Conservation (phyloP, 495 filamentous ascomycete species). For the Aspergillus olivimuriae region DNA sequence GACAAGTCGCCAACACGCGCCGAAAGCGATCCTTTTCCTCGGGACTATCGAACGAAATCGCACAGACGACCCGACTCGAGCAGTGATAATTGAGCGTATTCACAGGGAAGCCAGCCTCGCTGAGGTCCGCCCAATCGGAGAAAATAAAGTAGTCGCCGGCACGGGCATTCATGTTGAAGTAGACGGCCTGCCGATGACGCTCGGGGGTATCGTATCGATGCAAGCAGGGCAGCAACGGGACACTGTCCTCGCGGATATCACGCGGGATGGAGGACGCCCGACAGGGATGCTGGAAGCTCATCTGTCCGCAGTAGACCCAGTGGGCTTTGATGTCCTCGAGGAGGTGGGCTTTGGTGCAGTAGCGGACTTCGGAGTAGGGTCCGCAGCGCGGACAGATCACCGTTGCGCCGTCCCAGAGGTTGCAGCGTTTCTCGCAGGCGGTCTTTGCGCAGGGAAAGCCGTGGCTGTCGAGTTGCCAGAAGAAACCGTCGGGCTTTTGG, state of each 20-base stretch:
- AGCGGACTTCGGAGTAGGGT: slow-evolving; percentile 32
- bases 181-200: slow-evolving; percentile 31
- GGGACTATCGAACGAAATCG: slow-evolving; percentile 17
- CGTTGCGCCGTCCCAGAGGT: slow-evolving; percentile 33
- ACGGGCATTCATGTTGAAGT: slow-evolving; percentile 18
- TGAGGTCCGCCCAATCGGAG: slow-evolving; percentile 18
- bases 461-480: slow-evolving; percentile 22
- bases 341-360: slow-evolving; percentile 36
- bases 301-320: slow-evolving; percentile 25
- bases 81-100: slow-evolving; percentile 12
- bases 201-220: slow-evolving; percentile 27
- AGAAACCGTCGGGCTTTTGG: slow-evolving; percentile 13
- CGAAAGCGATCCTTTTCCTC: slow-evolving; percentile 31
- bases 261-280: slow-evolving; percentile 14
- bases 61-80: slow-evolving; percentile 14
- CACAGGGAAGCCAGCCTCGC: slow-evolving; percentile 6
- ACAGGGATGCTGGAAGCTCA: slow-evolving; percentile 12
- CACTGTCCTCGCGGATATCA: slow-evolving; percentile 8
- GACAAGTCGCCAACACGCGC: slow-evolving; percentile 27
- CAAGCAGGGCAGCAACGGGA: slow-evolving; percentile 23
- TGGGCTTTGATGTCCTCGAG: slow-evolving; percentile 27
- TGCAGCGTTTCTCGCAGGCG: slow-evolving; percentile 44
- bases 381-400: slow-evolving; percentile 41
- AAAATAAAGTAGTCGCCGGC: slow-evolving; percentile 38
- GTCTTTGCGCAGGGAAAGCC: slow-evolving; percentile 20